These are phyloP conservation scores for Chimonanthus salicifolius DNA, from an alignment of 164 flowering plant genomes.

Conservation along the genomic window DNA sequence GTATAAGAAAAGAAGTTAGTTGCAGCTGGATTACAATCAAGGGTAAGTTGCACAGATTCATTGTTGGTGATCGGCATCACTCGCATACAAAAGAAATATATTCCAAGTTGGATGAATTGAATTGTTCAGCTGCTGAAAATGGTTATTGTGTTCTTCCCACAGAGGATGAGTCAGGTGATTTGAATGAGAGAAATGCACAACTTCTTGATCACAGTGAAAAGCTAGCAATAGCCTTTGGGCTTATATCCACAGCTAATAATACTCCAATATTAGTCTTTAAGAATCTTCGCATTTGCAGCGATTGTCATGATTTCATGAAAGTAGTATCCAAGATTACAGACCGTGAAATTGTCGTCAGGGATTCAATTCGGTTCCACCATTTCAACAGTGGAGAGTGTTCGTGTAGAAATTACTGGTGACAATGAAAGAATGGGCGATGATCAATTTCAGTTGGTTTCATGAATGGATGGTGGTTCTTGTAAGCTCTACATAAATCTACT, in stretches of 20 bases:
- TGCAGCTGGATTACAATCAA: slow-evolving; percentile 51
- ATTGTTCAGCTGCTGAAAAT: not conserved
- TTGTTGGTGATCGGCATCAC: slow-evolving; percentile 56
- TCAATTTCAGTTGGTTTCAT: not conserved
- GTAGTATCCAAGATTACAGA: slow-evolving; percentile 33
- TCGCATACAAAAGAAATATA: slow-evolving; percentile 45
- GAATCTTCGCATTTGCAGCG: slow-evolving; percentile 46
- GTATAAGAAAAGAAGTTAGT: slow-evolving; percentile 42
- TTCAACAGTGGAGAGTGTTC: slow-evolving; percentile 45
- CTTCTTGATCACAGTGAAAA: slow-evolving; percentile 53
- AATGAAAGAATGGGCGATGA: not conserved
- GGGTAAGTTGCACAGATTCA: slow-evolving; percentile 43
- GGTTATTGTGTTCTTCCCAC: not conserved
- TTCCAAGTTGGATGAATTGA: slow-evolving; percentile 36
- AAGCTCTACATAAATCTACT: no score
- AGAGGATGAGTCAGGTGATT: slow-evolving; percentile 14
- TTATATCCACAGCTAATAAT: slow-evolving; percentile 31
- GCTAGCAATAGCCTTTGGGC: slow-evolving; percentile 55
- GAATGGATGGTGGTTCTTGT: no score
- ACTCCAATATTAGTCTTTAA: slow-evolving; percentile 41
- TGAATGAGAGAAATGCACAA: slow-evolving; percentile 33
- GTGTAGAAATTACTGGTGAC: slow-evolving; percentile 53
- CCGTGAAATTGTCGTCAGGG: slow-evolving; percentile 43
- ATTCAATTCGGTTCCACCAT: slow-evolving; percentile 53
- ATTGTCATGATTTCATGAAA: slow-evolving; percentile 54